Conservation (phyloP, 768 basidiomycete species). For the Gyrodon lividus region DNA sequence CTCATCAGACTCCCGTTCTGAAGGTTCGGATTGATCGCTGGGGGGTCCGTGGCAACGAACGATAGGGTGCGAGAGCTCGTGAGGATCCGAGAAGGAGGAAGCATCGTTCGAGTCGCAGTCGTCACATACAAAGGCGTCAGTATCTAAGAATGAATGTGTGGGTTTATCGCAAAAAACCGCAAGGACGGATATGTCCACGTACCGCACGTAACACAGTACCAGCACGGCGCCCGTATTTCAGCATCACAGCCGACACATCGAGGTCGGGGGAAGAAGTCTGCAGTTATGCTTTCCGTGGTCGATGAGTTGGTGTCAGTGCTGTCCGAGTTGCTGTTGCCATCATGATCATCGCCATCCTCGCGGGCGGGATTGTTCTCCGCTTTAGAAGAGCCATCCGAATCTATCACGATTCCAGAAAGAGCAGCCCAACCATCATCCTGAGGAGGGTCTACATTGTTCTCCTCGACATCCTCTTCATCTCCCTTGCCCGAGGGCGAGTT, state of each 20-base stretch:
- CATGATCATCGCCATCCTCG: background rate
- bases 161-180: background rate
- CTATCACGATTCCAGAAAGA: too few relatives aligned
- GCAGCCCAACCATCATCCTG: background rate
- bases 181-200: background rate
- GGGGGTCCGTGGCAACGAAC: slow-evolving; percentile 1
- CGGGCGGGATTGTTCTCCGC: background rate
- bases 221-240: background rate
- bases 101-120: background rate
- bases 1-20: background rate
- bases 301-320: background rate
- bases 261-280: background rate
- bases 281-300: background rate
- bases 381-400: background rate
- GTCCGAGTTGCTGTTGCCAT: background rate
- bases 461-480: background rate
- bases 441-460: too few relatives aligned
- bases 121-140: slow-evolving; percentile 2
- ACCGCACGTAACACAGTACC: slow-evolving; percentile 3
- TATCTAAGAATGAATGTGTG: background rate
- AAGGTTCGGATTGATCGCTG: background rate
- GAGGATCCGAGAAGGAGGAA: background rate
- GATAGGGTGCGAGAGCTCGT: background rate
- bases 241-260: background rate
- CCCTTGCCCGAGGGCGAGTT: background rate